Base-by-base conservation (phyloP, 129 eudicot species). In the Saussurea involucrata region DNA sequence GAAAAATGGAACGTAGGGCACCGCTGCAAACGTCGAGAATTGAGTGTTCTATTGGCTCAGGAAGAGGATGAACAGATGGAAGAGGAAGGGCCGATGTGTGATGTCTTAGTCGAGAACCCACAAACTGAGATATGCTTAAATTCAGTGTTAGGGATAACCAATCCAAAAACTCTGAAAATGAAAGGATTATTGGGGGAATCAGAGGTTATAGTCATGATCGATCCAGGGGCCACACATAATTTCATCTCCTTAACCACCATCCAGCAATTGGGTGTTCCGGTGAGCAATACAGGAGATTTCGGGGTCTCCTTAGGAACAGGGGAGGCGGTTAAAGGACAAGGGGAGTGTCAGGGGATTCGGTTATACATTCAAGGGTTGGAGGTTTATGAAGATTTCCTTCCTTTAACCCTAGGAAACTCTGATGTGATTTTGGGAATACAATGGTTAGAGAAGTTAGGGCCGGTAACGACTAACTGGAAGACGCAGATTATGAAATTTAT, bases 1-100 rank as follows among this genome's bases (percentile, higher is more conserved):
- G 69, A 74, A 34, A 74, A 61, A 68, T 74, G 53, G 27, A 4
- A 18, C 13, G 22, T 28, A 3, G 78, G 69, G 13, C 55, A 74
- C 29, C 49, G n/a, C 13, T n/a, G n/a, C n/a, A n/a, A n/a, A n/a
- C n/a, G n/a, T n/a, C n/a, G n/a, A n/a, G n/a, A n/a, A n/a, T n/a
- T 55, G 55, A 32, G 69, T 7, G 53, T 74, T 11, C 12, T 74
- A 6, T 8, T 74, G 8, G 13, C 29, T 24, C 20, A 28, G 6
- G 78, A 29, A 6, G 69, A 61, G 25, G 69, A 46, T 1, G 78
- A 74, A 18, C 20, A 72, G 37, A 11, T 18, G 1, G 33, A 21
- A 22, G n/a, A 22, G 31, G 28, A 20, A 13, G 20, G 20, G 20
- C 4, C 25, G 7, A 9, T 4, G 15, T 9, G 3, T 2, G 10